Conservation (phyloP, 2,329 filamentous ascomycete genomes). For the Penicillium sp. region DNA sequence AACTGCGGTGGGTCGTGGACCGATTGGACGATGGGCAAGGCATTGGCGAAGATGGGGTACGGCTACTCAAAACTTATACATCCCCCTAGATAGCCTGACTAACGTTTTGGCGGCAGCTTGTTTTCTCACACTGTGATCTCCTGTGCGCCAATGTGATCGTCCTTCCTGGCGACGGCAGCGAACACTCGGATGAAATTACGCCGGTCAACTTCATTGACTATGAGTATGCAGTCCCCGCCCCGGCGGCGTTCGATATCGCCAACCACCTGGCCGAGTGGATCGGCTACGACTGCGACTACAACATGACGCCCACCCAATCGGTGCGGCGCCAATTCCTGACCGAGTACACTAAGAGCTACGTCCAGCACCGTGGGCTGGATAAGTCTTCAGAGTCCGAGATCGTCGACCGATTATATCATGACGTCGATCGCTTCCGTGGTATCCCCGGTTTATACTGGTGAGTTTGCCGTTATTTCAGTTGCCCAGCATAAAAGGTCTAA, state of each 20-base stretch:
- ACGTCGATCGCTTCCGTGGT: constrained; percentile 83
- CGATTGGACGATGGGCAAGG: constrained; percentile 72
- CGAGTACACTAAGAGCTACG: constrained; percentile 76
- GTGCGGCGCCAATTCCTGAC: constrained; percentile 75
- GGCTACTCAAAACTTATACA: constrained; percentile 7
- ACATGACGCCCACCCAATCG: constrained; percentile 68
- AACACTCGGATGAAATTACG: constrained; percentile 37
- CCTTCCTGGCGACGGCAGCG: constrained; percentile 45
- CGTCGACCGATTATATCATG: constrained; percentile 62
- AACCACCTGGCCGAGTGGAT: constrained; percentile 99
- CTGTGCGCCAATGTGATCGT: constrained; percentile 96
- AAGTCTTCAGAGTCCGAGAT: constrained; percentile 54
- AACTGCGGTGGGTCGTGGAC: constrained; percentile 64
- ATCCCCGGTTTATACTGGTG: constrained; percentile 77
- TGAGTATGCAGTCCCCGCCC: constrained; percentile 92
- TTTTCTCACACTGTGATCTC: constrained; percentile 93
- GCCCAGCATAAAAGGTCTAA: constrained; percentile 1
- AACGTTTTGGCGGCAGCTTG: constrained; percentile 51
- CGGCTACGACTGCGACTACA: constrained; percentile 91
- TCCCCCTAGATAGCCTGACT: not conserved
- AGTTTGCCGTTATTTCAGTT: constrained; percentile 1
- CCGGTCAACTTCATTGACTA: constrained; percentile 90
- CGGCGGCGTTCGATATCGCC: constrained; percentile 90
- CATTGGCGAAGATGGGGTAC: constrained; percentile 67
- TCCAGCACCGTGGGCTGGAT: constrained; percentile 43